Evolutionary conservation across 257 asterid genomes (phyloP), one percentile per base, ranked within the genome.

Genomic region (Scutellaria galericulata): DNA sequence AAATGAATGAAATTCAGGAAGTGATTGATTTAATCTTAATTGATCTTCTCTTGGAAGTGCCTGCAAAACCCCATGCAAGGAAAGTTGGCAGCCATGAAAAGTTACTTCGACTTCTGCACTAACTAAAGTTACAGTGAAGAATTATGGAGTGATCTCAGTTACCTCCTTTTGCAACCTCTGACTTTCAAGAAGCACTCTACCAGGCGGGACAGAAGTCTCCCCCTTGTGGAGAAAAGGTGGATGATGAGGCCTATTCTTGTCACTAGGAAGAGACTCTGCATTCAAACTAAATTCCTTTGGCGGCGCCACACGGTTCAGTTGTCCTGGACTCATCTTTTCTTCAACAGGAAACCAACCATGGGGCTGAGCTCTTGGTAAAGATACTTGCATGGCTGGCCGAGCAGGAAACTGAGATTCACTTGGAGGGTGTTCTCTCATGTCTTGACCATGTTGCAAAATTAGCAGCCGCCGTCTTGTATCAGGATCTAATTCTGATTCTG

Each of bases 401-500:
- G 81, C 81, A 77, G 96, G 83, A 86, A 89, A 85, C 76, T 83
- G 85, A 27, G 93, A 79, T 83, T 90, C 98, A 82, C 82, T 77
- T 41, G 91, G 86, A 64, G 87, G 82, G 22, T 72, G 92, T 72
- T 89, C 99, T 80, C 99, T 90, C 67, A 84, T 78, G 81, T 95
- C 99, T 79, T 83, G 95, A 73, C 99, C 99, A 70, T 95, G 99
- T 76, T 95, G 99, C 86, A 90, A 87, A 79, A 95, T 95, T 62
- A 95, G 89, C 72, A 95, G 83, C 74, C 99, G 88, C 85, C 99
- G 87, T 86, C 99, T 95, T 44, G 97, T 95, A 77, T 95, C 99
- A 14, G 97, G 99, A 87, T 95, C 98, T 75, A 95, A 72, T 85
- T 95, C 99, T 78, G 97, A 95, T 80, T 95, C 99, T 11, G 97